These are phyloP conservation scores for Asterionellopsis glacialis DNA, from an alignment of 108 stramenopile genomes.

Conservation along the genomic window DNA sequence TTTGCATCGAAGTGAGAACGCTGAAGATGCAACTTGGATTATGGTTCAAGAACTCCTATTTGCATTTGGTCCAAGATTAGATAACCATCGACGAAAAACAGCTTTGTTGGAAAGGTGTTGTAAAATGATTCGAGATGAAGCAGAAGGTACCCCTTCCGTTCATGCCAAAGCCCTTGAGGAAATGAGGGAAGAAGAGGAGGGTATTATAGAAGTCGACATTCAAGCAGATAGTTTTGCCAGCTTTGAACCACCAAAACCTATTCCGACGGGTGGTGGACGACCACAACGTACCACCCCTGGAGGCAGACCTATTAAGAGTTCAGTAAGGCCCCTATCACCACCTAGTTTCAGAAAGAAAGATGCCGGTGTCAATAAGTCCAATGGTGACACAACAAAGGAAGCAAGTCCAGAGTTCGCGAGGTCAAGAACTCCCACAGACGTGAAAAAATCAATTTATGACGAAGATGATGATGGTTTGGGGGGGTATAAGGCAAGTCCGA, in stretches of 20 bases:
- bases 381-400: not conserved
- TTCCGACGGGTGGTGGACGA: no score
- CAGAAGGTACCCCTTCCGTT: slow-evolving; percentile 20
- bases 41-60: slow-evolving; percentile 35
- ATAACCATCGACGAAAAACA: slow-evolving; percentile 24
- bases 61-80: slow-evolving; percentile 27
- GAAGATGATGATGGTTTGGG: slow-evolving; percentile 8
- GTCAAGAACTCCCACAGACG: no score
- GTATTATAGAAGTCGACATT: no score
- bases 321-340: no score
- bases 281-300: no score
- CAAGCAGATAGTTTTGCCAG: no score
- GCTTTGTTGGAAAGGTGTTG: slow-evolving; percentile 36
- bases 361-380: not conserved
- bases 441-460: slow-evolving; percentile 7
- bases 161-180: slow-evolving; percentile 21
- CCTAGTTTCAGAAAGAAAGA: not conserved
- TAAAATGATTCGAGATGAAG: slow-evolving; percentile 31
- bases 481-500: not conserved
- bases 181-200: not conserved
- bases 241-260: no score
- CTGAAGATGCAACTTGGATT: slow-evolving; percentile 35
- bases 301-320: no score
- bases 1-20: slow-evolving; percentile 16
- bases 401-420: slow-evolving; percentile 8